Percentiles rank a stretch among this genome's conserved stretches.
These are phyloP conservation scores for Phytopythium oedochilum DNA, from an alignment of 352 stramenopile genomes.

Conservation along the genomic window DNA sequence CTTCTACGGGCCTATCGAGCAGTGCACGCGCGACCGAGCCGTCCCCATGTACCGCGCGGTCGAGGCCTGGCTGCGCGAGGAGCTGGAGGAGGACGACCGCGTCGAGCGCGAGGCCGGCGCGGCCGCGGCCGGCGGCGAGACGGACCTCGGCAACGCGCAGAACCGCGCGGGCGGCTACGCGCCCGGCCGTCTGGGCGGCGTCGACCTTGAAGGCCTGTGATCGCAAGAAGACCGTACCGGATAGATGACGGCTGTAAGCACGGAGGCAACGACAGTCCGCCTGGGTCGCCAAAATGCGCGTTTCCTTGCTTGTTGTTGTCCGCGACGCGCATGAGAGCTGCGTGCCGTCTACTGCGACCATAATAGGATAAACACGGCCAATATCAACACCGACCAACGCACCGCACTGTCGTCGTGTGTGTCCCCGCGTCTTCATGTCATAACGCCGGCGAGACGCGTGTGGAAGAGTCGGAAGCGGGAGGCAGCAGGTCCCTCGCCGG, in stretches of 20 bases:
- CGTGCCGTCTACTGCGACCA: background rate
- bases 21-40: constrained; percentile 50
- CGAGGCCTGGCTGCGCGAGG: constrained; percentile 90
- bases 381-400: constrained; percentile 1
- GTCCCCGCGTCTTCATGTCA: constrained; percentile 16
- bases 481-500: background rate
- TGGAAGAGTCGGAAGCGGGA: constrained; percentile 11
- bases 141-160: constrained; percentile 57
- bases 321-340: background rate
- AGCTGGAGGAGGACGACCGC: constrained; percentile 81
- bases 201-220: constrained; percentile 38
- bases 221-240: too few relatives aligned
- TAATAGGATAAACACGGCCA: background rate
- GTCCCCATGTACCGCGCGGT: constrained; percentile 90
- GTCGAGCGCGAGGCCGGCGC: constrained; percentile 54
- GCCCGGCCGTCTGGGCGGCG: constrained; percentile 51
- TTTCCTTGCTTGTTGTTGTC: background rate
- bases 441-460: constrained; percentile 16
- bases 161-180: constrained; percentile 77
- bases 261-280: background rate
- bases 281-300: background rate
- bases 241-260: background rate
- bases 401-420: background rate
- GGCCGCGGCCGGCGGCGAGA: constrained; percentile 25
- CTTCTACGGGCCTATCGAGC: constrained; percentile 59